Base-by-base conservation (phyloP, 1,139 yeast genomes). In the Arxiozyma telluris region DNA sequence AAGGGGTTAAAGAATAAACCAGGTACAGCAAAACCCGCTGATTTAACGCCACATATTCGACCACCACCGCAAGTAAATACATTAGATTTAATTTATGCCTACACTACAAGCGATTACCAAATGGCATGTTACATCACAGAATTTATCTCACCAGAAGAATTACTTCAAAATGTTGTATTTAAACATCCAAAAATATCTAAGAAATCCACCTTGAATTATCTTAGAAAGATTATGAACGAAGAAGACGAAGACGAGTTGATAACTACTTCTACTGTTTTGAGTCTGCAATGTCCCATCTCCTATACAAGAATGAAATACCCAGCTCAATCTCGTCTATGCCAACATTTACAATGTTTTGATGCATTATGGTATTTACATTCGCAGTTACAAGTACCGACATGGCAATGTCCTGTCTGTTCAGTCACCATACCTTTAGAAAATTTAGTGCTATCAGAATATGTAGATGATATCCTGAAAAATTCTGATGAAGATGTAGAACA, bases 11-110 rank as follows among this genome's bases (percentile, higher is more conserved):
- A 83, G 64, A 79, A 79, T 50, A 78, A 75, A 56, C 75, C 76
- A 0, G 87, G 87, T 0, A 79, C 89, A 0, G 81, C 84, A 1
- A 75, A 77, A 65, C 91, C 93, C 0, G 85, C 85, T 1, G 82
- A 86, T 65, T 62, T 51, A 47, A 81, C 87, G 0, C 69, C 72
- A 1, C 67, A 69, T 53, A 39, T 79, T 7, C 65, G 67, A 22
- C 55, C 50, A 8, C 49, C 69, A 2, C 68, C 71, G 0, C 57
- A 56, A 3, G 41, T 57, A 0, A 83, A 82, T 59, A 59, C 64
- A 1, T 59, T 82, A 18, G 75, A 74, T 44, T 60, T 83, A 48
- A 71, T 75, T 1, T 83, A 82, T 61, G 78, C 80, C 0, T 78
- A 76, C 50, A 70, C 79, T 0, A 68, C 71, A 17, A 69, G 65